Evolutionary conservation across 225 moss, liverwort and hornwort genomes (phyloP).

Genomic region (Ulota crispa): DNA sequence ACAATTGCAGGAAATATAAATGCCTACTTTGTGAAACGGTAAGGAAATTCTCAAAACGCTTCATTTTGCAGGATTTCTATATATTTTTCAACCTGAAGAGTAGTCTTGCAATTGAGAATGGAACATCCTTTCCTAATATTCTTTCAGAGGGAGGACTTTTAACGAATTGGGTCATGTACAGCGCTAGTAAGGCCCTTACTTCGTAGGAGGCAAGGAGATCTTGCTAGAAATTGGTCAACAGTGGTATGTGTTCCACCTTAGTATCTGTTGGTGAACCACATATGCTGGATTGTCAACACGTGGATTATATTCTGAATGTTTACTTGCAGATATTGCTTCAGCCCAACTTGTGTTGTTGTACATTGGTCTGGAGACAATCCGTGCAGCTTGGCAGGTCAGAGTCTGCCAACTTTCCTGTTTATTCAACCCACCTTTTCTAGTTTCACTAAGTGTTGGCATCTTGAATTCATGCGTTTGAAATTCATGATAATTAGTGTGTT

Average conservation of each 20-base stretch:
- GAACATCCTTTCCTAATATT: neutral
- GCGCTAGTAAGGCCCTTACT: neutral
- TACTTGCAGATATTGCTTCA: slow-evolving; percentile 70
- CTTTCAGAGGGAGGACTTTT: neutral
- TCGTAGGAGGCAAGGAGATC: neutral
- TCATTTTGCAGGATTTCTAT: neutral
- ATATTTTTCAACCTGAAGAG: neutral
- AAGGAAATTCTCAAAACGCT: neutral
- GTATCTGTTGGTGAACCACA: neutral
- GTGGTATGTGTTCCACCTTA: neutral
- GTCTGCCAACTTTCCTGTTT: neutral
- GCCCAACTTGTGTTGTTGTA: slow-evolving; percentile 56
- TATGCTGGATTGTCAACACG: slow-evolving; percentile 5
- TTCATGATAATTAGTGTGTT: slow-evolving; percentile 7
- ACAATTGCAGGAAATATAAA: slow-evolving; percentile 66
- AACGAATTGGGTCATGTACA: neutral
- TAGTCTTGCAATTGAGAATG: neutral
- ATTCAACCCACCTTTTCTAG: neutral
- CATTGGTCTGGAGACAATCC: slow-evolving; percentile 99
- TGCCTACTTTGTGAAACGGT: slow-evolving; percentile 71
- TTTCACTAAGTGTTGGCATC: neutral
- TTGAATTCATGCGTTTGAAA: neutral
- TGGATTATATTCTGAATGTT: neutral
- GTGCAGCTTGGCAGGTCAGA: slow-evolving; percentile 87
- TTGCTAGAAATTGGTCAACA: neutral